Percentiles rank a stretch among this genome's conserved stretches.
phyloP scores from a whole-genome alignment of 2,329 filamentous ascomycete genomes.

The Botrytis tulipae region DNA sequence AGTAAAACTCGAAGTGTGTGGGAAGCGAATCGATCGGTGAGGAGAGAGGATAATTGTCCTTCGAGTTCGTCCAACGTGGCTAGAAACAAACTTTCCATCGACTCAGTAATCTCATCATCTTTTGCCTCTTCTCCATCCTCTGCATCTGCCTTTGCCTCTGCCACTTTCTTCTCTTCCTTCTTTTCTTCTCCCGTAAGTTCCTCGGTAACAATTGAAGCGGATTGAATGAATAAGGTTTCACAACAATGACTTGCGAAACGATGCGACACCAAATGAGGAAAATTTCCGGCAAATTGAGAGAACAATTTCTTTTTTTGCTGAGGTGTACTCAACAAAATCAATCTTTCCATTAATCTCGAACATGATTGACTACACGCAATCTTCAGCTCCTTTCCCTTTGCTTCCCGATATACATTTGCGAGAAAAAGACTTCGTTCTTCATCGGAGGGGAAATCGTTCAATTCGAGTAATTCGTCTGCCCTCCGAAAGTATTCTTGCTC shows the following conservation, averaged over 20 bases:
- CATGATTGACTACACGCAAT: slow-evolving; percentile 94
- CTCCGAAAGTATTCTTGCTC: slow-evolving; percentile 95
- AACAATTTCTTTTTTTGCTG: slow-evolving; percentile 85
- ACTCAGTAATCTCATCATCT: slow-evolving; percentile 44
- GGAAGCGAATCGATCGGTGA: slow-evolving; percentile 84
- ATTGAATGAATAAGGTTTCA: slow-evolving; percentile 84
- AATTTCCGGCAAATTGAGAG: slow-evolving; percentile 79
- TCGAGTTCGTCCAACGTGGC: slow-evolving; percentile 85
- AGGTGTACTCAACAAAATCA: slow-evolving; percentile 78
- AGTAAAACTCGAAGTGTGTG: slow-evolving; percentile 86
- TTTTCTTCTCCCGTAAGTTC: slow-evolving; percentile 57
- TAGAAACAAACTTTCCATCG: slow-evolving; percentile 84
- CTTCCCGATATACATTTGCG: slow-evolving; percentile 81
- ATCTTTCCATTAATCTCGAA: slow-evolving; percentile 85
- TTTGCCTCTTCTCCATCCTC: slow-evolving; percentile 48
- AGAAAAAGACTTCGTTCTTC: slow-evolving; percentile 73
- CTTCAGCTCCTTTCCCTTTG: slow-evolving; percentile 90
- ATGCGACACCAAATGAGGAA: slow-evolving; percentile 86
- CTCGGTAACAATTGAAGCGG: slow-evolving; percentile 73
- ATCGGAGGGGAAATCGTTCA: slow-evolving; percentile 77
- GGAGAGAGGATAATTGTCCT: slow-evolving; percentile 74
- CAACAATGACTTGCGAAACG: slow-evolving; percentile 97
- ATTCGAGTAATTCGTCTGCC: slow-evolving; percentile 84
- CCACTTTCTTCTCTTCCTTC: slow-evolving; percentile 49
- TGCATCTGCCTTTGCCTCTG: slow-evolving; percentile 54